phyloP scores from a whole-genome alignment of 2,329 filamentous ascomycete species.

The Fusarium sp. region DNA sequence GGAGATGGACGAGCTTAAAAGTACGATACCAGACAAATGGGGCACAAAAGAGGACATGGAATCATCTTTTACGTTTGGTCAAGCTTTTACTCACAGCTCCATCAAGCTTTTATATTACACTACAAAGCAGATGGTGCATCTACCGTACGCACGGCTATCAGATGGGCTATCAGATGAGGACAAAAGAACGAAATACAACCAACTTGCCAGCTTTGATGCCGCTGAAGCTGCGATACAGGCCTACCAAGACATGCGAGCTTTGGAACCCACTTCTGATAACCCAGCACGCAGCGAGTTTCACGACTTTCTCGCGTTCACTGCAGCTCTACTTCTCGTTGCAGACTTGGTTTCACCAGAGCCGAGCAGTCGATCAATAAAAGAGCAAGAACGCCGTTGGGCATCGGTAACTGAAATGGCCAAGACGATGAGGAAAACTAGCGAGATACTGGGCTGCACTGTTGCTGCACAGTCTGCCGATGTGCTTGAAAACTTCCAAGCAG shows the following conservation, averaged over 20 bases:
- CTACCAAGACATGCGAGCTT: constrained; percentile 44
- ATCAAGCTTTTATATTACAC: constrained; percentile 55
- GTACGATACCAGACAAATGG: constrained; percentile 37
- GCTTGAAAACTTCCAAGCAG: constrained; percentile 11
- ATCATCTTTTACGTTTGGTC: background rate
- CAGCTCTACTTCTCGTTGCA: constrained; percentile 56
- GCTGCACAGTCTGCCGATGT: constrained; percentile 9
- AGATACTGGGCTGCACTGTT: background rate
- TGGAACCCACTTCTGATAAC: constrained; percentile 33
- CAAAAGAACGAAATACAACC: constrained; percentile 50
- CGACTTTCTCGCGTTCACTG: constrained; percentile 60
- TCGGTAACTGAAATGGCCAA: background rate
- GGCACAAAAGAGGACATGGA: background rate
- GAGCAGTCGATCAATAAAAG: background rate
- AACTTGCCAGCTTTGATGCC: constrained; percentile 53
- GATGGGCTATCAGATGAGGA: constrained; percentile 51
- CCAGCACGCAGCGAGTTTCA: constrained; percentile 53
- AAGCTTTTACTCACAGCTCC: constrained; percentile 41
- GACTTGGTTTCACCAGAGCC: constrained; percentile 49
- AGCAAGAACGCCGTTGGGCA: constrained; percentile 7
- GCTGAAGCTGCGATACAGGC: constrained; percentile 53
- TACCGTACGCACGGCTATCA: constrained; percentile 58
- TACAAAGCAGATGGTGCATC: constrained; percentile 54
- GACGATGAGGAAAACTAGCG: background rate
- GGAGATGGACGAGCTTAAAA: constrained; percentile 54